Conservation (phyloP, 495 filamentous ascomycete species). For the Aspergillus ostianus region DNA sequence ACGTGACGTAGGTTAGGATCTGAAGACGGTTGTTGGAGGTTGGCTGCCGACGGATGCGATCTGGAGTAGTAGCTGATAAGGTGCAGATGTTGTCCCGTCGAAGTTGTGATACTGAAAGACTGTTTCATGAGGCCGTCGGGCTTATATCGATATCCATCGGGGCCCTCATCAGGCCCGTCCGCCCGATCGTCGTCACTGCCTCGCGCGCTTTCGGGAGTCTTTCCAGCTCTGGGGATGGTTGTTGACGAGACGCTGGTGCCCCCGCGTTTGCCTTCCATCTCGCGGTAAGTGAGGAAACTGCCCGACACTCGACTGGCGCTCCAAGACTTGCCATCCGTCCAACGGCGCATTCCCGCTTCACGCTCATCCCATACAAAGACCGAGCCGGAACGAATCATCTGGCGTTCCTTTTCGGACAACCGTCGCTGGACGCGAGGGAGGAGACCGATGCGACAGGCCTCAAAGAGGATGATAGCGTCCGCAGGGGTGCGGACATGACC, state of each 20-base stretch:
- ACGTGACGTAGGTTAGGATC: conserved; percentile 83
- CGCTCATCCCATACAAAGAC: conserved; percentile 99
- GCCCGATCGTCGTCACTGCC: conserved; percentile 77
- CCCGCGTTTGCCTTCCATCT: conserved; percentile 96
- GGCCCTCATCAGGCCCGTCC: conserved; percentile 73
- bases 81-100: conserved; percentile 85
- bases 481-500: conserved; percentile 87
- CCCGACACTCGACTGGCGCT: conserved; percentile 96
- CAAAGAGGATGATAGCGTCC: conserved; percentile 96
- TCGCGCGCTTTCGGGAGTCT: conserved; percentile 75
- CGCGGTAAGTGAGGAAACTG: conserved; percentile 94
- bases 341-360: conserved; percentile 96
- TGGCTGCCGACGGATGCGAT: conserved; percentile 61
- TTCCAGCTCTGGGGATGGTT: conserved; percentile 58
- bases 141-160: conserved; percentile 96
- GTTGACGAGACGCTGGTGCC: conserved; percentile 56
- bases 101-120: conserved; percentile 97
- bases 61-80: conserved; percentile 96
- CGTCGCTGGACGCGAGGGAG: conserved; percentile 89
- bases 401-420: conserved; percentile 94
- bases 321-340: conserved; percentile 99
- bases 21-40: conserved; percentile 72
- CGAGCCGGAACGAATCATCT: conserved; percentile 89
- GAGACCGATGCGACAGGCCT: conserved; percentile 88
- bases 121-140: conserved; percentile 98